Percentiles rank a stretch among this genome's conserved stretches.
These are phyloP conservation scores for Neoarthrinium moseri DNA, from an alignment of 2,329 filamentous ascomycete genomes.

Conservation along the genomic window DNA sequence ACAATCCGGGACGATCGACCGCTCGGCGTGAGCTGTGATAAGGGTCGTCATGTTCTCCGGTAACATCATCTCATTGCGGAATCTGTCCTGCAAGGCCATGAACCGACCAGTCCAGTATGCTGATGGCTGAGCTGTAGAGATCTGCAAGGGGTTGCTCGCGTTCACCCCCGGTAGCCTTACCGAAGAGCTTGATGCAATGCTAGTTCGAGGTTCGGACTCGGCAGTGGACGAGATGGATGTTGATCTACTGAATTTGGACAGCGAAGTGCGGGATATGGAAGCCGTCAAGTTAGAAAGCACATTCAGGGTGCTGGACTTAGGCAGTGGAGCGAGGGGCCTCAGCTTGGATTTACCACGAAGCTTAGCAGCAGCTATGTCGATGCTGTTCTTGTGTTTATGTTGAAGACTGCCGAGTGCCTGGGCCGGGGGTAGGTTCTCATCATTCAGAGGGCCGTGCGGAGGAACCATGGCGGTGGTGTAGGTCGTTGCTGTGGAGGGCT, in stretches of 20 bases:
- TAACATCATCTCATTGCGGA: slow-evolving; percentile 40
- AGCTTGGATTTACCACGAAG: slow-evolving; percentile 9
- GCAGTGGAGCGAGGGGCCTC: slow-evolving; percentile 25
- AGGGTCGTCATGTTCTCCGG: slow-evolving; percentile 22
- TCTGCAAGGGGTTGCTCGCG: slow-evolving; percentile 20
- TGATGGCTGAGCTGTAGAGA: slow-evolving; percentile 43
- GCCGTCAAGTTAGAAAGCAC: slow-evolving; percentile 44
- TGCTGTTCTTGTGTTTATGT: slow-evolving; percentile 14
- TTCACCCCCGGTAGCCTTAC: neutral
- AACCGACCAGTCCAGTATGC: slow-evolving; percentile 65
- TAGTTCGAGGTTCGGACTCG: slow-evolving; percentile 10
- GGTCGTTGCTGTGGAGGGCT: slow-evolving; percentile 13
- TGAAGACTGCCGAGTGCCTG: slow-evolving; percentile 10
- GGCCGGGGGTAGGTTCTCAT: slow-evolving; percentile 24
- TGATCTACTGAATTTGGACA: slow-evolving; percentile 34
- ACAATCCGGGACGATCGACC: slow-evolving; percentile 6
- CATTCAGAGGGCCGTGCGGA: slow-evolving; percentile 6
- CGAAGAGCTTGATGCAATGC: slow-evolving; percentile 8
- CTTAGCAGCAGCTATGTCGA: slow-evolving; percentile 10
- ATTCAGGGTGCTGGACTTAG: slow-evolving; percentile 44
- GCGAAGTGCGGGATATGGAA: slow-evolving; percentile 37
- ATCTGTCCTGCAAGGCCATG: slow-evolving; percentile 53
- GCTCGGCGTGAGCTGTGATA: slow-evolving; percentile 18
- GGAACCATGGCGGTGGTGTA: slow-evolving; percentile 12
- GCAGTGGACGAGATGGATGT: slow-evolving; percentile 27